Conservation (phyloP, 108 stramenopile species). For the Nannochloropsis granulata region DNA sequence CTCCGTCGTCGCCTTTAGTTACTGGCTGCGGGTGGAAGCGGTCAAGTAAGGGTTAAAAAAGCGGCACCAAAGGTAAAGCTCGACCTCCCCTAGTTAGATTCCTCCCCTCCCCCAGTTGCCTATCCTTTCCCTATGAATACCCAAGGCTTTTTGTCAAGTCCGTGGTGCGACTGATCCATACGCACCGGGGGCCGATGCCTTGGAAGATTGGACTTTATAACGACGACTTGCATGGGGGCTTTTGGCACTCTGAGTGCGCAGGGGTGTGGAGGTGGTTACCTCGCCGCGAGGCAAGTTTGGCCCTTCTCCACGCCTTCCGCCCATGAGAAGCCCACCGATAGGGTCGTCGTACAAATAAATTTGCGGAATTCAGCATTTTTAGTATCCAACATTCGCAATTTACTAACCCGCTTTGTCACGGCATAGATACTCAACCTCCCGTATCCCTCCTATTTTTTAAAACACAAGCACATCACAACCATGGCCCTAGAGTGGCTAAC, state of each 20-base stretch:
- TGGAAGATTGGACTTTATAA: not conserved
- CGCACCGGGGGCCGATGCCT: not conserved
- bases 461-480: not conserved
- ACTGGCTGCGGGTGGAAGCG: too few relatives aligned
- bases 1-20: too few relatives aligned
- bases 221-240: not conserved
- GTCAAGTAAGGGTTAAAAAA: too few relatives aligned
- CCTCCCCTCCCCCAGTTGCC: not conserved
- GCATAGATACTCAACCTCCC: too few relatives aligned
- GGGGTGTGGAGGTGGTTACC: not conserved
- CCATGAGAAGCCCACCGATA: not conserved
- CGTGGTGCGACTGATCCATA: not conserved
- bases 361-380: too few relatives aligned
- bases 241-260: not conserved
- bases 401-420: too few relatives aligned
- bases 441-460: not conserved
- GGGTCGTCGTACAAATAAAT: not conserved
- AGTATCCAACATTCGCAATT: too few relatives aligned
- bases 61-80: too few relatives aligned
- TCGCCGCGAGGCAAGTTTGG: not conserved
- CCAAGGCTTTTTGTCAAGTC: not conserved
- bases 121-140: not conserved
- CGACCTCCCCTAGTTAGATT: too few relatives aligned
- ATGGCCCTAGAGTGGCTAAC: not conserved
- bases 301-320: not conserved